Conservation (phyloP, 352 stramenopile species). For the Phytophthora litchii region DNA sequence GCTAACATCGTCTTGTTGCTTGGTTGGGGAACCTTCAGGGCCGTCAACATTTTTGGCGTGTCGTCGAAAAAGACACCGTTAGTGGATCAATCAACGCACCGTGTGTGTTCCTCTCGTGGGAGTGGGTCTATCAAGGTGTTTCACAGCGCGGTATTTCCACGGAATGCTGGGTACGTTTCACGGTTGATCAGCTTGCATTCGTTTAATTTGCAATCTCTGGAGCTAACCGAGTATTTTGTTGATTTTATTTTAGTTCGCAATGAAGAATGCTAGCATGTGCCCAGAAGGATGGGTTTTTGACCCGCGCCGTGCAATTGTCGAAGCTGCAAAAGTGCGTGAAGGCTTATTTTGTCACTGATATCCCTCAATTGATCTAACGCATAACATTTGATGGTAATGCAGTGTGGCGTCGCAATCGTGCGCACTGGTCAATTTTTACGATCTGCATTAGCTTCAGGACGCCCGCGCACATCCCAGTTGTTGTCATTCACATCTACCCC, state of each 20-base stretch:
- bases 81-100: slow-evolving; percentile 48
- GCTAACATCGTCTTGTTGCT: slow-evolving; percentile 4
- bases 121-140: slow-evolving; percentile 88
- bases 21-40: slow-evolving; percentile 40
- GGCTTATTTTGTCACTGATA: slow-evolving; percentile 2
- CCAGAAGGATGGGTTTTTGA: slow-evolving; percentile 73
- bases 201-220: not conserved
- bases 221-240: slow-evolving; percentile 7
- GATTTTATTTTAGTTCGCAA: slow-evolving; percentile 59
- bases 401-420: slow-evolving; percentile 70
- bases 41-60: slow-evolving; percentile 84
- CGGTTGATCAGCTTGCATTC: not conserved
- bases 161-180: slow-evolving; percentile 70
- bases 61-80: slow-evolving; percentile 55
- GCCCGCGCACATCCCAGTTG: slow-evolving; percentile 43
- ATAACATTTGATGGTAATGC: slow-evolving; percentile 3
- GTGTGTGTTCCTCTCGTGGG: slow-evolving; percentile 84
- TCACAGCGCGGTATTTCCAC: slow-evolving; percentile 80
- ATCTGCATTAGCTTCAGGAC: slow-evolving; percentile 40
- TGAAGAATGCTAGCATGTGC: slow-evolving; percentile 79
- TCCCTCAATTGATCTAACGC: slow-evolving; percentile 4
- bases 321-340: slow-evolving; percentile 64
- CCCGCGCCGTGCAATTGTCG: slow-evolving; percentile 71
- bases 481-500: slow-evolving; percentile 54
- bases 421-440: slow-evolving; percentile 77